Evolutionary conservation across 768 basidiomycete species (phyloP).

Genomic region (Heimioporus sp.): DNA sequence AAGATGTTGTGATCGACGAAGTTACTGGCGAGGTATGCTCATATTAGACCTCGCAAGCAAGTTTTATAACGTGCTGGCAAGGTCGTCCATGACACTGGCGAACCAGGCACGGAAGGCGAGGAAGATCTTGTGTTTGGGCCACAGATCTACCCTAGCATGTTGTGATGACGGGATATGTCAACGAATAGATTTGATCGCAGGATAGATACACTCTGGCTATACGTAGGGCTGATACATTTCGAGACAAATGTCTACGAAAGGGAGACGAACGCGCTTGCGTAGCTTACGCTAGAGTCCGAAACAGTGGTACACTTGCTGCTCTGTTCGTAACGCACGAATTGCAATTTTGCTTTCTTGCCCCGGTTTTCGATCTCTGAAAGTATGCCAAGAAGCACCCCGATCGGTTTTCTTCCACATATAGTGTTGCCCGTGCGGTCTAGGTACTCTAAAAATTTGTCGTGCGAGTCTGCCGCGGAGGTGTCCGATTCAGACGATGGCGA

Average conservation of each 20-base stretch:
- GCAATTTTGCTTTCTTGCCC: constrained; percentile 39
- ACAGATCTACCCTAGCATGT: constrained; percentile 34
- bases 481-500: constrained; percentile 43
- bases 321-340: constrained; percentile 94
- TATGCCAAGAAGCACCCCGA: constrained; percentile 86
- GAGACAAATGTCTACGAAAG: constrained; percentile 34
- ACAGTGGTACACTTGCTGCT: constrained; percentile 71
- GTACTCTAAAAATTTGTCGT: constrained; percentile 64
- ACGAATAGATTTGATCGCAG: too few species aligned
- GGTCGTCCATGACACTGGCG: constrained; percentile 72
- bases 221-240: neutral
- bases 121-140: constrained; percentile 55
- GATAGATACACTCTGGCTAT: neutral
- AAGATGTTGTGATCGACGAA: constrained; percentile 54
- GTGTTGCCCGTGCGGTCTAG: constrained; percentile 82
- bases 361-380: constrained; percentile 55
- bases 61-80: constrained; percentile 23
- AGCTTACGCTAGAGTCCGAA: constrained; percentile 90
- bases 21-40: constrained; percentile 56
- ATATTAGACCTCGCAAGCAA: neutral
- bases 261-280: constrained; percentile 84
- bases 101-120: constrained; percentile 63
- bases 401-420: constrained; percentile 95
- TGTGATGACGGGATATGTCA: constrained; percentile 3
- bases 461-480: constrained; percentile 51